Evolutionary conservation across 73 alveolate genomes (phyloP).

Genomic region (Uronychia binucleata): DNA sequence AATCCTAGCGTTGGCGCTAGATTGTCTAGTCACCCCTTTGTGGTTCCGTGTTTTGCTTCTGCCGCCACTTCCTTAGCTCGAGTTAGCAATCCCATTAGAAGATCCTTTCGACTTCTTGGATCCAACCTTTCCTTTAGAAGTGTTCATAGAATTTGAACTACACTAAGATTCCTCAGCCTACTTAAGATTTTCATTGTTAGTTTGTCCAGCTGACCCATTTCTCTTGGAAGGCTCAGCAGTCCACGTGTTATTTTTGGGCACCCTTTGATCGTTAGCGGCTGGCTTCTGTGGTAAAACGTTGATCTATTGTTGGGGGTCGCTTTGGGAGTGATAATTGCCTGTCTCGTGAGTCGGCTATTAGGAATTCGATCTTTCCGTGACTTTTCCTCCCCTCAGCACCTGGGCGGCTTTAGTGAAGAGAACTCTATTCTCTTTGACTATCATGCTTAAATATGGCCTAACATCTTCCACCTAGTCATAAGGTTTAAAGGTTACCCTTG

Average conservation of each 20-base stretch:
- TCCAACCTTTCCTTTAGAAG: neutral
- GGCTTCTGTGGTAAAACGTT: too few species aligned
- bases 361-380: conserved; percentile 9
- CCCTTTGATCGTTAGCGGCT: neutral
- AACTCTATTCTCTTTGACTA: conserved; percentile 49
- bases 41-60: neutral
- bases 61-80: neutral
- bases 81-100: neutral
- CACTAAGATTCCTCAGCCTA: too few species aligned
- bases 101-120: neutral
- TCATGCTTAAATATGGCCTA: conserved; percentile 34
- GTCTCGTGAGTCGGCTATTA: conserved; percentile 5
- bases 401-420: conserved; percentile 33
- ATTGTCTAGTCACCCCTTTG: neutral
- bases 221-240: neutral
- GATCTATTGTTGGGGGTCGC: too few species aligned
- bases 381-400: conserved; percentile 24
- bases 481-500: conserved; percentile 2
- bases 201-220: neutral
- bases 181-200: too few species aligned
- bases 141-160: too few species aligned
- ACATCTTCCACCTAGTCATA: conserved; percentile 44
- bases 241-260: neutral
- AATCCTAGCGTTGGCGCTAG: neutral
- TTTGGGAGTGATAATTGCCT: neutral